Base-by-base conservation (phyloP, 441 rosid species). In the Brassica balearica region DNA sequence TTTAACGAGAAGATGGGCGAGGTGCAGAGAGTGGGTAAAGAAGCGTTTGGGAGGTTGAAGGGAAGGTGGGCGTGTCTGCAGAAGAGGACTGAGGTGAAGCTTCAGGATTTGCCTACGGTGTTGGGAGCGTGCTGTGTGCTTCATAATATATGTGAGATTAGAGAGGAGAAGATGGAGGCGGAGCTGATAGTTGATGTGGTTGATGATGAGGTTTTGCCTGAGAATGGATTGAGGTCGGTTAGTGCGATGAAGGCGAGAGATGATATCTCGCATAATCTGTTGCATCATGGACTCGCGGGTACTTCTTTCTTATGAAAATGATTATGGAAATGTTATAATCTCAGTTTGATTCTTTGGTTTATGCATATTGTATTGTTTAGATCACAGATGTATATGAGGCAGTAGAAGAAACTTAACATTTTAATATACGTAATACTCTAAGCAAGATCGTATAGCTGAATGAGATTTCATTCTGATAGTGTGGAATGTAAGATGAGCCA, bases 281-380 rank as follows among this genome's bases (percentile, higher is more conserved):
- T 90, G 81, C 94, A 90, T 73, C 91, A 90, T 41, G 94, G 94
- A 65, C 91, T 87, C 15, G 98, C 94, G 3, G 96, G 97, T 73
- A 86, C 95, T 78, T 82, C 90, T 67, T 92, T 91, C 71, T 75
- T 36, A 8, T 36, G 43, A 36, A 34, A 34, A 29, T 29, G 34
- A 25, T 25, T 25, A 25, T 25, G 27, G 27, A 25, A 25, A 25
- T 25, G 27, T 25, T 25, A 25, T 29, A 29, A 29, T 3, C 34
- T 29, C 34, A 29, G 2, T 38, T 38, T 38, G 43, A 38, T 38
- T 38, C 43, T 38, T 38, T 38, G 43, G 43, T 34, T 34, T 38
- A 38, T 38, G 43, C 1, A 8, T 38, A 38, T 38, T 38, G 43
- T 38, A 38, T 38, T 38, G 43, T 36, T 38, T 8, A 38, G 43